Evolutionary conservation across 768 basidiomycete species (phyloP).

Genomic region (Mycena polygramma): DNA sequence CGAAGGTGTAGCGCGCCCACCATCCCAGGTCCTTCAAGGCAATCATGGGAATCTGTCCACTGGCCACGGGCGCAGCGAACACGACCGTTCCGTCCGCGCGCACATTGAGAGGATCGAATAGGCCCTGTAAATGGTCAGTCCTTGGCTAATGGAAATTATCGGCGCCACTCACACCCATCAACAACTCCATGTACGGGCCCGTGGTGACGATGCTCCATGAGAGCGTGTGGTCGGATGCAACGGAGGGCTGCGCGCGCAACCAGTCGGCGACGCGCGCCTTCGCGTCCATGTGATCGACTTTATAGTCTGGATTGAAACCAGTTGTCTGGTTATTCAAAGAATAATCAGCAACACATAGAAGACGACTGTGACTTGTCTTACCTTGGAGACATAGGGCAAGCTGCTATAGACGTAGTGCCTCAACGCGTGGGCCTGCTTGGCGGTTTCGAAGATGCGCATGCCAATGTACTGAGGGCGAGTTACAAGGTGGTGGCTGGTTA

Average conservation of each 20-base stretch:
- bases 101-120: conserved; percentile 25
- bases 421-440: conserved; percentile 48
- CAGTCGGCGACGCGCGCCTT: no score
- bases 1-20: conserved; percentile 55
- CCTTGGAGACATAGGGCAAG: conserved; percentile 19
- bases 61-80: conserved; percentile 52
- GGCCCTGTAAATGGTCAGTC: conserved; percentile 7
- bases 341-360: no score
- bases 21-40: conserved; percentile 55
- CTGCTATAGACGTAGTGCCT: conserved; percentile 57
- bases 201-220: no score
- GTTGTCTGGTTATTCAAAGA: neutral
- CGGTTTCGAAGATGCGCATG: conserved; percentile 56
- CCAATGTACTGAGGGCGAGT: conserved; percentile 44
- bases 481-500: conserved; percentile 44
- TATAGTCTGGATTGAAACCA: conserved; percentile 18
- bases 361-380: conserved; percentile 7
- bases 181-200: no score
- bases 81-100: conserved; percentile 56
- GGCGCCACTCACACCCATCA: no score
- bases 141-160: conserved; percentile 6
- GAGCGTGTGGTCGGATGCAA: no score
- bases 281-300: conserved; percentile 20
- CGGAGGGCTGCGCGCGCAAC: no score
- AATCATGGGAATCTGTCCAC: conserved; percentile 54